Base-by-base conservation (phyloP, 192 early-diverging fungal genomes). In the Dimargaris xerosporica region DNA sequence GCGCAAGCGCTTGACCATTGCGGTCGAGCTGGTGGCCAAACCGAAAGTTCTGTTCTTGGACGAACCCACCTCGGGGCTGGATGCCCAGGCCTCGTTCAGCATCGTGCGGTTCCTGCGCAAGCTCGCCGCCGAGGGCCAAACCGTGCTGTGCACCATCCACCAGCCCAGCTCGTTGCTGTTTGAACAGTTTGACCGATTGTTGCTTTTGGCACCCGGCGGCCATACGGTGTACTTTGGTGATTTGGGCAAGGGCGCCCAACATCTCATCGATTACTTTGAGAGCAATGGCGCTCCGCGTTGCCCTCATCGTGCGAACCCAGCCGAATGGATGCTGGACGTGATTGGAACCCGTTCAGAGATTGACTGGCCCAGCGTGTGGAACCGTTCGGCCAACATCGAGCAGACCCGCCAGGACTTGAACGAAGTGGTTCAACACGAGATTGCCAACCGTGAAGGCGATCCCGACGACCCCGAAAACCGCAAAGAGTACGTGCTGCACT, bases 11-110 rank as follows among this genome's bases (percentile, higher is more conserved):
- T 75, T 95, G 29, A 88, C 85, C 11, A 90, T 96, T 61, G 93
- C 82, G 50, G 75, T 86, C 44, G 90, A 95, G 69, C 77, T 95
- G 34, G 82, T 92, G 16, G 78, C 88, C 21, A 76, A 85, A 74
- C 84, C 86, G 19, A 80, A 84, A 66, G 69, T 87, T 44, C 78
- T 96, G 39, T 89, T 96, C 75, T 76, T 93, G 62, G 91, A 93
- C 73, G 93, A 88, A 67, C 93, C 93, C 51, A 93, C 90, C 6
- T 89, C 85, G 25, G 93, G 93, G 47, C 74, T 87, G 16, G 85
- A 87, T 71, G 80, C 83, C 3, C 89, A 92, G 66, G 75, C 86
- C 21, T 83, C 87, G 0, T 83, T 82, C 68, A 83, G 88, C 73
- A 76, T 87, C 61, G 73, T 85, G 65, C 78, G 82, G 64, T 85